phyloP scores from a whole-genome alignment of 2,329 filamentous ascomycete species.

The Aspergillus floridensis region DNA sequence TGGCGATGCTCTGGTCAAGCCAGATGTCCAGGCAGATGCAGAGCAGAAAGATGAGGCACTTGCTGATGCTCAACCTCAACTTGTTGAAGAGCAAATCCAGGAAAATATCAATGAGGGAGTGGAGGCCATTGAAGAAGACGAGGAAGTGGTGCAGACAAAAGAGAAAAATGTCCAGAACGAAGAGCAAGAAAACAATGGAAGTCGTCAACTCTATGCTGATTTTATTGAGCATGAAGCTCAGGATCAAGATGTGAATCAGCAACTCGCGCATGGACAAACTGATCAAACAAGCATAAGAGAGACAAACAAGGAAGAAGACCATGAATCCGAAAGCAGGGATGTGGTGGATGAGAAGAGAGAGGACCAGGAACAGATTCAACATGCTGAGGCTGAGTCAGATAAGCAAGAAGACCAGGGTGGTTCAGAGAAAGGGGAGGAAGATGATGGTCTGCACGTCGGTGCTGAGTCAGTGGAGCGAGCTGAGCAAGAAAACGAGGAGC shows the following conservation, averaged over 20 bases:
- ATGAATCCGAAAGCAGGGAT: background rate
- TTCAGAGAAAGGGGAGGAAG: background rate
- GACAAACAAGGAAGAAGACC: background rate
- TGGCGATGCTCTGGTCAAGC: background rate
- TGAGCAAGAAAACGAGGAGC: too few species aligned
- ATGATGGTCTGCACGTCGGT: too few species aligned
- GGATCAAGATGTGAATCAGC: background rate
- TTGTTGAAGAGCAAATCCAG: too few species aligned
- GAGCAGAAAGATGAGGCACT: slow-evolving; percentile 17
- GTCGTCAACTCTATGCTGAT: background rate
- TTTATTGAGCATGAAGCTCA: background rate
- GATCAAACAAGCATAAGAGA: background rate
- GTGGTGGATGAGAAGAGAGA: background rate
- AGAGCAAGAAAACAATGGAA: background rate
- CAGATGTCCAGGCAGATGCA: slow-evolving; percentile 3
- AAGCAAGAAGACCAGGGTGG: background rate
- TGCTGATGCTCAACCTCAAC: background rate
- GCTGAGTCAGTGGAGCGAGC: too few species aligned
- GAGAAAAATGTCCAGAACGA: background rate
- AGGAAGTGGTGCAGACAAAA: background rate
- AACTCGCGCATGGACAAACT: background rate
- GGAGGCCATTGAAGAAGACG: background rate
- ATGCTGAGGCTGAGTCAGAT: background rate
- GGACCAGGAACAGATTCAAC: background rate
- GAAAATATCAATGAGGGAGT: background rate